Evolutionary conservation across 1,284 basidiomycete species (phyloP), one percentile per base, ranked within the genome.

Genomic region (Grifola frondosa): DNA sequence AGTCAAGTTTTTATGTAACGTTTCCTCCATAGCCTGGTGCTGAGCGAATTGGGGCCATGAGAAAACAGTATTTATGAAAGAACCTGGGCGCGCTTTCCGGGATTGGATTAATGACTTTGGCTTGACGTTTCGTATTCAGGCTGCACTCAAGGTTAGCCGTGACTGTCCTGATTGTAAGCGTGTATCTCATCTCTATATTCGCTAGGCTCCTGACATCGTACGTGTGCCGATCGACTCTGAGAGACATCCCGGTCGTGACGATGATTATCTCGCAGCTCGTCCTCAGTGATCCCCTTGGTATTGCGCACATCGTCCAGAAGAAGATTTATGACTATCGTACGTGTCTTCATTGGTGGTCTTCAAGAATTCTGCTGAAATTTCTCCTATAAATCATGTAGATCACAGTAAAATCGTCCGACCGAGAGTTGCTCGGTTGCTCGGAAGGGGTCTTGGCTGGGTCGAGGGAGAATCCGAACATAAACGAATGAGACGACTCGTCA

Each of bases 401-500:
- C 59, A 64, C 42, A 62, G 58, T 34, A 35, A 50, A n/a, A 52
- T 61, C n/a, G 56, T 64, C 23, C 51, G 60, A 11, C 58, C 62
- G 3, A 53, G 60, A 4, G 54, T 65, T 29, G 64, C 55, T 6
- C 53, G 62, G 6, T 49, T 66, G 4, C 54, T 64, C 6, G 65
- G 65, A 4, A 57, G 54, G 25, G 52, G 56, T 11, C 38, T 67
- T 11, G 53, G 55, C 3, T 66, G 64, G 64, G 62, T 62, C 12
- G 61, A 63, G 31, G 64, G 64, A 2, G 61, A 58, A 25, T 37
- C 40, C 3, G 62, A 60, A 17, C 65, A 67, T 42, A 60, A 54
- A 40, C 53, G 57, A 17, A 60, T 63, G 56, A 48, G 55, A 8
- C 50, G 49, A 11, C 54, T 60, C 15, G 46, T 62, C 15, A 48